Conservation (phyloP, 2,329 filamentous ascomycete genomes). For the Graphilbum ipis-grandicollis region DNA sequence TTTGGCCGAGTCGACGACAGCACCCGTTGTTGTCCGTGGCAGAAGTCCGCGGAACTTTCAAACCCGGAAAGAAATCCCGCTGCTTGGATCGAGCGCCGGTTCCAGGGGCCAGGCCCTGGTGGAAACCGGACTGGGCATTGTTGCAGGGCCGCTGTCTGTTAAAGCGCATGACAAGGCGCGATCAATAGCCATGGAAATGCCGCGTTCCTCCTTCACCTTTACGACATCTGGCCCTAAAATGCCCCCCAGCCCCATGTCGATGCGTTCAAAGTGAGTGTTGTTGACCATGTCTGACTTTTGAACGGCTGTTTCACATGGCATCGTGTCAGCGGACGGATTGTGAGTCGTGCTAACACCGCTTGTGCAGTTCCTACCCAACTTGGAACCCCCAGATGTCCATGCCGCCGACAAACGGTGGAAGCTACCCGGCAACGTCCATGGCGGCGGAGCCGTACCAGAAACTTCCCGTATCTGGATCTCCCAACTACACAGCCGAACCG, state of each 20-base stretch:
- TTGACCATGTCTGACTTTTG: background rate
- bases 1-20: slow-evolving; percentile 69
- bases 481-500: slow-evolving; percentile 30
- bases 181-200: slow-evolving; percentile 34
- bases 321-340: too few species aligned
- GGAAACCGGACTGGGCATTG: slow-evolving; percentile 43
- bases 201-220: slow-evolving; percentile 40
- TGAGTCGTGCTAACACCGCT: too few species aligned
- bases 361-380: slow-evolving; percentile 41
- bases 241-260: slow-evolving; percentile 32
- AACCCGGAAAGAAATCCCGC: slow-evolving; percentile 77
- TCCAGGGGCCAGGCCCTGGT: slow-evolving; percentile 60
- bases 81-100: slow-evolving; percentile 59
- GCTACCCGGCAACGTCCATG: slow-evolving; percentile 31
- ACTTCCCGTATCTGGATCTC: slow-evolving; percentile 28
- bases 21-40: slow-evolving; percentile 84
- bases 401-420: slow-evolving; percentile 4
- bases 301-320: too few species aligned
- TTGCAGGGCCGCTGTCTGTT: slow-evolving; percentile 35
- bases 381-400: slow-evolving; percentile 36
- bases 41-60: slow-evolving; percentile 91
- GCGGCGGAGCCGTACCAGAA: slow-evolving; percentile 34
- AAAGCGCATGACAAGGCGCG: slow-evolving; percentile 39
- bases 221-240: slow-evolving; percentile 31
- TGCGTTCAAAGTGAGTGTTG: slow-evolving; percentile 39